phyloP scores from a whole-genome alignment of 768 basidiomycete genomes.

The Podaxis sp. region DNA sequence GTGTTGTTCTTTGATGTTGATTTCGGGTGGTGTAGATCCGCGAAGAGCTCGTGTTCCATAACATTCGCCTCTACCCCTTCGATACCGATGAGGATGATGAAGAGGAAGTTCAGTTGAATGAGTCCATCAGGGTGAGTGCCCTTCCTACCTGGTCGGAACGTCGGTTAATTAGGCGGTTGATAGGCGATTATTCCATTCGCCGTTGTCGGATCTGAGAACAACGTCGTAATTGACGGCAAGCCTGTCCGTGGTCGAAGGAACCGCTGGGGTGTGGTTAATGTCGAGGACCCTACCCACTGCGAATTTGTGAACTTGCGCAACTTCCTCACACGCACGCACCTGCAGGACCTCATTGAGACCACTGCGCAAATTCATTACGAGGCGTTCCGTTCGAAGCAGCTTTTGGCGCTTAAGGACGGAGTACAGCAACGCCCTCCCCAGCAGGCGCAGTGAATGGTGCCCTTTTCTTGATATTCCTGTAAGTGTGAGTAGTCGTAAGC shows the following conservation, averaged over 20 bases:
- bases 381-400: slow-evolving; percentile 98
- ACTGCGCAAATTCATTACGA: slow-evolving; percentile 99
- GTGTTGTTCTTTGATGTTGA: slow-evolving; percentile 10
- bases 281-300: slow-evolving; percentile 95
- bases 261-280: slow-evolving; percentile 98
- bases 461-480: not conserved
- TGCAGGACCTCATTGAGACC: slow-evolving; percentile 98
- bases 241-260: slow-evolving; percentile 94
- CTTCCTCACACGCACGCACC: slow-evolving; percentile 95
- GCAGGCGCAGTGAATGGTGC: slow-evolving; percentile 21
- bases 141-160: not conserved
- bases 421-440: slow-evolving; percentile 64
- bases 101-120: slow-evolving; percentile 88
- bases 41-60: slow-evolving; percentile 86
- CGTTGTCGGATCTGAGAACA: slow-evolving; percentile 94
- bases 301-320: slow-evolving; percentile 97
- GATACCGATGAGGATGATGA: slow-evolving; percentile 95
- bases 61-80: slow-evolving; percentile 94
- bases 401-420: slow-evolving; percentile 94
- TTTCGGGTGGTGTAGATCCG: slow-evolving; percentile 62
- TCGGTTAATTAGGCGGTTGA: slow-evolving; percentile 5
- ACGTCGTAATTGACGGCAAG: slow-evolving; percentile 94
- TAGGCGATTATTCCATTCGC: slow-evolving; percentile 96
- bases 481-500: not conserved
- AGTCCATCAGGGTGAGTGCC: slow-evolving; percentile 74